Percentiles rank a stretch among this genome's conserved stretches.
Conservation (phyloP, 2,329 filamentous ascomycete genomes). For the Paracoccidioides lutzii region DNA sequence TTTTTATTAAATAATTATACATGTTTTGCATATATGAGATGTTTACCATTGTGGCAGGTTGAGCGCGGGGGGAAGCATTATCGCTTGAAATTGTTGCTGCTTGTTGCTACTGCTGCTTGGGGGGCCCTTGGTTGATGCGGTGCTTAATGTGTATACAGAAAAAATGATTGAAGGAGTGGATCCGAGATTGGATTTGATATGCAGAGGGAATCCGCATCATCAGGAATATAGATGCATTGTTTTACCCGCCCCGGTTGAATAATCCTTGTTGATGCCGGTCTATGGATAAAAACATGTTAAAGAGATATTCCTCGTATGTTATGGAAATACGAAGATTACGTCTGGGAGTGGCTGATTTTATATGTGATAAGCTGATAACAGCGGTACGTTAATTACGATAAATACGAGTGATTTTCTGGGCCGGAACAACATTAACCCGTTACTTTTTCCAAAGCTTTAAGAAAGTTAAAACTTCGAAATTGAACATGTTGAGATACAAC, state of each 20-base stretch:
- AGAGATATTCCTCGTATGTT: background rate
- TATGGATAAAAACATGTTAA: background rate
- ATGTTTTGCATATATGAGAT: background rate
- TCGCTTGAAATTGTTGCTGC: background rate
- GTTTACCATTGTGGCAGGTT: constrained; percentile 36
- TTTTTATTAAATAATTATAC: constrained; percentile 6
- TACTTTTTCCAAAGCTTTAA: background rate
- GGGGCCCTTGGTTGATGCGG: background rate
- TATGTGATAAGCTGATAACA: background rate
- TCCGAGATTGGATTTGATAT: background rate
- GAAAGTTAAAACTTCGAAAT: background rate
- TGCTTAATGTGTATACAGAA: background rate
- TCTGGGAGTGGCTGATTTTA: background rate
- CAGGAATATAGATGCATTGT: background rate
- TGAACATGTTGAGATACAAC: background rate
- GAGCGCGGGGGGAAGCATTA: constrained; percentile 28
- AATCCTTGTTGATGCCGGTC: background rate
- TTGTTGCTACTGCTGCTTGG: background rate
- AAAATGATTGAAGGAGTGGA: background rate
- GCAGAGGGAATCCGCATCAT: background rate
- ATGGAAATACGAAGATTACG: background rate
- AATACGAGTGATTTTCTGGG: background rate
- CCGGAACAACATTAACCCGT: background rate
- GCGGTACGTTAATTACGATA: background rate
- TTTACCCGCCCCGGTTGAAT: no score